phyloP scores from a whole-genome alignment of 345 rosid species.

The Populus nigra region DNA sequence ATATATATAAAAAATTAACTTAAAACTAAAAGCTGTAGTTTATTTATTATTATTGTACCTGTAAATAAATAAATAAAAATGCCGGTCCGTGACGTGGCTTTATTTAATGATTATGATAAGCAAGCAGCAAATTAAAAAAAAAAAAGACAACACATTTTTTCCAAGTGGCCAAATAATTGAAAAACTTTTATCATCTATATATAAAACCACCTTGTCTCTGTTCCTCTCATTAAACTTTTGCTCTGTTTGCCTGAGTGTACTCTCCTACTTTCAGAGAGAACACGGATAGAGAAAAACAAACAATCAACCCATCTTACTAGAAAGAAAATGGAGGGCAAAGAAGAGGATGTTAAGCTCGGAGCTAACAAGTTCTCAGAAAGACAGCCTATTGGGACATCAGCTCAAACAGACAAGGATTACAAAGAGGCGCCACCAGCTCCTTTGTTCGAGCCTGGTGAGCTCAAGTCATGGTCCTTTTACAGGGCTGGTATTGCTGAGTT shows the following conservation, averaged over 20 bases:
- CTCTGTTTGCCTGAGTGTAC: neutral
- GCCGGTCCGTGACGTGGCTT: no score
- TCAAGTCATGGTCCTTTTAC: conserved; percentile 27
- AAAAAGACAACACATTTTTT: conserved; percentile 11
- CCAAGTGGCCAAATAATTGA: neutral
- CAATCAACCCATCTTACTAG: neutral
- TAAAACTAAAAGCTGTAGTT: neutral
- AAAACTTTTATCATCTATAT: conserved; percentile 1
- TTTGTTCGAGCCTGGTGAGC: conserved; percentile 30
- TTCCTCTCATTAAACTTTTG: neutral
- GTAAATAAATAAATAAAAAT: no score
- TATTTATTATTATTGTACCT: no score
- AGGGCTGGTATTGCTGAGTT: conserved; percentile 33
- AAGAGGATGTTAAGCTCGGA: conserved; percentile 30
- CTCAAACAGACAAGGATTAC: conserved; percentile 31
- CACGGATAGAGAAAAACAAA: neutral
- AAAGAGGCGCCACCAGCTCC: conserved; percentile 34
- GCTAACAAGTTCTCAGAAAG: conserved; percentile 30
- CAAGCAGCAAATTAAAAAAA: neutral
- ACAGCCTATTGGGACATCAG: conserved; percentile 30
- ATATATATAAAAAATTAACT: no score
- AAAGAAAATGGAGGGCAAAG: conserved; percentile 26
- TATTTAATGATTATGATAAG: neutral
- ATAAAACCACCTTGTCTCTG: conserved; percentile 27
- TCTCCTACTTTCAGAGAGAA: neutral